A percentile compares a stretch with the other conserved stretches of the same genome.
phyloP scores from a whole-genome alignment of 2,329 filamentous ascomycete species.

The Colletotrichum endophyticum region DNA sequence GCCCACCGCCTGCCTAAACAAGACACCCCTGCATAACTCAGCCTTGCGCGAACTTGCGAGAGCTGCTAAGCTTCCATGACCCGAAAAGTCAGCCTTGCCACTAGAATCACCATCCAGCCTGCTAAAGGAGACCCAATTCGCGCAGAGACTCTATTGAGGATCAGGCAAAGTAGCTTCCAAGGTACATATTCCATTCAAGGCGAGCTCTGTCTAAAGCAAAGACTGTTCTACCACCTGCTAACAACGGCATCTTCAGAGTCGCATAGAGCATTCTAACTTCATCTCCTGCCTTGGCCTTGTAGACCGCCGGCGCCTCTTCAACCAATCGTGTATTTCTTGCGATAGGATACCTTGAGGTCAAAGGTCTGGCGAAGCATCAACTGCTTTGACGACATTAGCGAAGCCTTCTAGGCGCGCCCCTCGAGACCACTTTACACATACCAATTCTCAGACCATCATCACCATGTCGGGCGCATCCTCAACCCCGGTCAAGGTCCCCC shows the following conservation, averaged over 20 bases:
- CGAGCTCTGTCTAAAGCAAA: neutral
- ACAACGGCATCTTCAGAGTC: neutral
- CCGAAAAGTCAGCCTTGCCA: slow-evolving; percentile 19
- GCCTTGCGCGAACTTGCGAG: slow-evolving; percentile 15
- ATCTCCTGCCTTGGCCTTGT: neutral
- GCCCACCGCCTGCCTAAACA: slow-evolving; percentile 4
- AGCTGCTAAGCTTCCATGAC: slow-evolving; percentile 5
- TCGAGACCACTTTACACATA: neutral
- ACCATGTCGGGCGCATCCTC: slow-evolving; percentile 50
- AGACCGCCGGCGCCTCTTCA: neutral
- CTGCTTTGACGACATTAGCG: neutral
- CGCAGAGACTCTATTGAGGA: neutral
- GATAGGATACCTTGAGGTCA: neutral
- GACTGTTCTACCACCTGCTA: neutral
- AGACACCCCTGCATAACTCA: slow-evolving; percentile 21
- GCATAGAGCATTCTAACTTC: neutral
- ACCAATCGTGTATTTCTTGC: neutral
- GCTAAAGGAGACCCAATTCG: slow-evolving; percentile 6
- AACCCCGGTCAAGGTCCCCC: slow-evolving; percentile 65
- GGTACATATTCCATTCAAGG: neutral
- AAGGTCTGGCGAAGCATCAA: neutral
- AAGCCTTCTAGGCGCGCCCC: neutral
- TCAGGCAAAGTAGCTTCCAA: neutral
- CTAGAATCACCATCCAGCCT: neutral
- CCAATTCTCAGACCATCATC: slow-evolving; percentile 10